Base-by-base conservation (phyloP, 257 asterid genomes). In the Nicotiana knightiana region DNA sequence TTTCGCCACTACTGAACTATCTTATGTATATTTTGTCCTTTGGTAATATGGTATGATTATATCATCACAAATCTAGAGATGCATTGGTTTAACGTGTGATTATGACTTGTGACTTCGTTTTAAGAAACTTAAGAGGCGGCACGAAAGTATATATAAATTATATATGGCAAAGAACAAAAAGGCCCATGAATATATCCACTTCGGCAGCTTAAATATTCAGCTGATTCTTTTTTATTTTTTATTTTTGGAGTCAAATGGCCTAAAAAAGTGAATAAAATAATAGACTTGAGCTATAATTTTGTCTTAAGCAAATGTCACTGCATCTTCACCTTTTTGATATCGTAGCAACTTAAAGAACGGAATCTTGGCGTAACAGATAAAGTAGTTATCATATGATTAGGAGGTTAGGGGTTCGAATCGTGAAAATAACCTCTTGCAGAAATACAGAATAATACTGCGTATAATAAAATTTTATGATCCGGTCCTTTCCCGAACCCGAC, bases 401-500 rank as follows among this genome's bases (percentile, higher is more conserved):
- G 3, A 39, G 2, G 0, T 6, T 0, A 39, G 0, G 0, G 2
- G 9, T 6, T 6, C 10, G 48, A 39, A 9, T 2, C 2, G 46
- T 39, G 2, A 0, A 39, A 6, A 39, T 7, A 7, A 0, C 0
- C 3, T 39, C 9, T 39, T 7, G 10, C 0, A 39, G 2, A 39
- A 39, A 39, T 39, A 1, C 0, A 39, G 2, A 0, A 7, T 39
- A 39, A 39, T 0, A 2, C 3, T 39, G 3, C 48, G 0, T 1
- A 39, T 2, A 37, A 6, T 37, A 37, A 0, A 37, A 1, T 0
- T 0, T 6, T 39, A 10, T 39, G 10, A 0, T 7, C 10, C 10
- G 0, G 3, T 39, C 10, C 0, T 39, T 39, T 0, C 7, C 1
- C 0, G 48, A 0, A 39, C 0, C 0, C 10, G 2, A 2, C 9